Evolutionary conservation across 1,139 yeast genomes (phyloP).

Genomic region (Taiozyma sp.): DNA sequence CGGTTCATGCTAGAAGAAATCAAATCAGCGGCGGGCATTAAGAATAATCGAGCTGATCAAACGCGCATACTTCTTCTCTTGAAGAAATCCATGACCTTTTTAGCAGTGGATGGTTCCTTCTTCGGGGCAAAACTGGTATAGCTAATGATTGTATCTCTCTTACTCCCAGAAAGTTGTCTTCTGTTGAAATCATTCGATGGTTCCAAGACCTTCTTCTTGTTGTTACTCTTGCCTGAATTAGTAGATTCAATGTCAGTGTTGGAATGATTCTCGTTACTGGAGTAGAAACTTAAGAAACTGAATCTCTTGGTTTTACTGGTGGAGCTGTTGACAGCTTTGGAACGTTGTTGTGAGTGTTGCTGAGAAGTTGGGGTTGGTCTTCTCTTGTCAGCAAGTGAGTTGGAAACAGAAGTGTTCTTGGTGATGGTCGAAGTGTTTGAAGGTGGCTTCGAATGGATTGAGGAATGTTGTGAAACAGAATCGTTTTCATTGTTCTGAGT

Average conservation of each 20-base stretch:
- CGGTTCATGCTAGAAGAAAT: not conserved
- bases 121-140: constrained; percentile 22
- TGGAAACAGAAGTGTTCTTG: constrained; percentile 12
- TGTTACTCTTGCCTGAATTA: constrained; percentile 2
- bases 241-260: constrained; percentile 2
- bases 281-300: constrained; percentile 26
- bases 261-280: constrained; percentile 2
- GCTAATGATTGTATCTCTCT: constrained; percentile 17
- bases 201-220: constrained; percentile 19
- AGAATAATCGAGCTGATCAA: constrained; percentile 1
- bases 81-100: constrained; percentile 75
- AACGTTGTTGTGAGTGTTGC: not conserved
- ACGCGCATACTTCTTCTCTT: constrained; percentile 60
- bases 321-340: not conserved
- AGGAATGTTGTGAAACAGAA: constrained; percentile 7
- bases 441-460: constrained; percentile 14
- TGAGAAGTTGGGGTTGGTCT: constrained; percentile 10
- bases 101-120: constrained; percentile 66
- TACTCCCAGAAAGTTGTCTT: constrained; percentile 4
- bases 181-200: constrained; percentile 21
- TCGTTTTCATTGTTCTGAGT: not conserved
- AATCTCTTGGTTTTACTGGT: constrained; percentile 25
- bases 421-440: constrained; percentile 10
- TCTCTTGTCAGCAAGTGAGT: constrained; percentile 12
- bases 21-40: not conserved